phyloP scores from a whole-genome alignment of 306 rosid genomes.

The Prunus mume region DNA sequence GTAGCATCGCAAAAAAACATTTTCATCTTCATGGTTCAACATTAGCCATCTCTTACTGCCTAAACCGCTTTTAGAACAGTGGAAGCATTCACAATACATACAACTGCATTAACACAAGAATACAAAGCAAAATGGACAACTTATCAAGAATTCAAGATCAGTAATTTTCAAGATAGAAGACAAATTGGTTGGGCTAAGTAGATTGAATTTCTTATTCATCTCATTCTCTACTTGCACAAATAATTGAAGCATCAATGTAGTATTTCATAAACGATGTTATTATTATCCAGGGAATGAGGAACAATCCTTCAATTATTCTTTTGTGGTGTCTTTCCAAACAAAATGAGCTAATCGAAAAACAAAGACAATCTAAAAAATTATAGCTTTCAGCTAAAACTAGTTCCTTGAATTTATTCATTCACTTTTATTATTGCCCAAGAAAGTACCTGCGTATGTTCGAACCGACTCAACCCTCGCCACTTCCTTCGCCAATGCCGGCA shows the following conservation, averaged over 20 bases:
- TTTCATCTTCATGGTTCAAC: neutral
- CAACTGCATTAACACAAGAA: neutral
- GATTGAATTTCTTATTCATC: neutral
- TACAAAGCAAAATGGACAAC: neutral
- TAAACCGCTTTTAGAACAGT: neutral
- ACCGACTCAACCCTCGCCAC: constrained; percentile 82
- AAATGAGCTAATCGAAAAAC: neutral
- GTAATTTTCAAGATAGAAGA: neutral
- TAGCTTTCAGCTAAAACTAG: neutral
- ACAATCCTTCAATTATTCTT: neutral
- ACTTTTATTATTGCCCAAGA: neutral
- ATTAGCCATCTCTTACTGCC: neutral
- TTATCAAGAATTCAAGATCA: neutral
- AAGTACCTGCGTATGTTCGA: constrained; percentile 75
- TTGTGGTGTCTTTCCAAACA: neutral
- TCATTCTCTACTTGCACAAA: neutral
- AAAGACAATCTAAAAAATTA: neutral
- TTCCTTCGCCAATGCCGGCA: constrained; percentile 85
- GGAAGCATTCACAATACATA: neutral
- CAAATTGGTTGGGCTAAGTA: neutral
- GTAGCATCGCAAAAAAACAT: neutral
- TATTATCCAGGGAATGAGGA: neutral
- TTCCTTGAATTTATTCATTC: neutral
- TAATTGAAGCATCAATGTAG: neutral
- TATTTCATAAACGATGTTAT: neutral